Percentiles rank a stretch among this genome's conserved stretches.
phyloP scores from a whole-genome alignment of 768 basidiomycete species.

The Podaxis sp. region DNA sequence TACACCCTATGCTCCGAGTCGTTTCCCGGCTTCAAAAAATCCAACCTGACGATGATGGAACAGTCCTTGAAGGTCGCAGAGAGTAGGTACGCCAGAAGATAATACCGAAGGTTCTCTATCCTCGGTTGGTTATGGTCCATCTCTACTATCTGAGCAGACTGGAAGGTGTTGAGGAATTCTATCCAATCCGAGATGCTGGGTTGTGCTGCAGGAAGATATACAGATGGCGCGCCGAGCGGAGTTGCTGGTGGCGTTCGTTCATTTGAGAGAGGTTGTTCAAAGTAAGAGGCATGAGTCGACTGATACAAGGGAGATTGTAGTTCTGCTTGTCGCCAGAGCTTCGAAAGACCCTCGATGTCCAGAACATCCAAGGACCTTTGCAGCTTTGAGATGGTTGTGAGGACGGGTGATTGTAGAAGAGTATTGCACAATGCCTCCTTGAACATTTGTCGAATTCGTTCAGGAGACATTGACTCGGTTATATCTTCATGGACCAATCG shows the following conservation, averaged over 20 bases:
- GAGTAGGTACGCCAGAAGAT: constrained; percentile 74
- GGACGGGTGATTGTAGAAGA: constrained; percentile 49
- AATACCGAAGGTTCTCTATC: constrained; percentile 52
- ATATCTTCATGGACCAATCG: constrained; percentile 24
- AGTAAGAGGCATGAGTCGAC: constrained; percentile 21
- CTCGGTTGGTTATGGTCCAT: constrained; percentile 37
- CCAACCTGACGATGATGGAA: constrained; percentile 49
- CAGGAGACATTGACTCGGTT: constrained; percentile 13
- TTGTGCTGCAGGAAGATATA: constrained; percentile 34
- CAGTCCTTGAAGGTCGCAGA: constrained; percentile 98
- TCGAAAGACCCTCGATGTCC: constrained; percentile 79
- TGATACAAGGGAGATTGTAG: constrained; percentile 23
- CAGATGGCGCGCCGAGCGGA: constrained; percentile 31
- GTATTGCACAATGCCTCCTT: constrained; percentile 44
- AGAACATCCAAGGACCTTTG: constrained; percentile 79
- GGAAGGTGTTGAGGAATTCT: constrained; percentile 57
- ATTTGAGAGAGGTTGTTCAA: constrained; percentile 16
- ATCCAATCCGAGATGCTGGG: constrained; percentile 66
- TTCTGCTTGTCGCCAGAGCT: constrained; percentile 37
- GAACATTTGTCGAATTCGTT: constrained; percentile 48
- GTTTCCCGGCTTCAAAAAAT: constrained; percentile 25
- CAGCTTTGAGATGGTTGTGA: constrained; percentile 52
- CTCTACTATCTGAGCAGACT: constrained; percentile 27
- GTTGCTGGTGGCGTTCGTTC: constrained; percentile 20
- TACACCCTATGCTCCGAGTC: constrained; percentile 14